Base-by-base conservation (phyloP, 352 stramenopile species). In the Phytophthora pini region DNA sequence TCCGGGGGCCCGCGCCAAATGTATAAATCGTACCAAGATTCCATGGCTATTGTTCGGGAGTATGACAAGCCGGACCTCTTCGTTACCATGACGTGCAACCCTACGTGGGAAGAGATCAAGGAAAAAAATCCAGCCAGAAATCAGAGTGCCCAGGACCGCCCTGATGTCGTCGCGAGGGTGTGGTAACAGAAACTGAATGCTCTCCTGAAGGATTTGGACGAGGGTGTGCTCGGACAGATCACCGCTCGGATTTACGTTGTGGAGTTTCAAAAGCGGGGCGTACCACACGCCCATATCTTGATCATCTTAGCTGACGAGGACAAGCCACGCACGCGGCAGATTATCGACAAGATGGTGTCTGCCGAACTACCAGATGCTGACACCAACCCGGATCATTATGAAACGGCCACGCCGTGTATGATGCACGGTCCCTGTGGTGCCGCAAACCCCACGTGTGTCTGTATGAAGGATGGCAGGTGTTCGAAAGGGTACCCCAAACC, bases 71-170 rank as follows among this genome's bases (percentile, higher is more conserved):
- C 45, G 17, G 45, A 52, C 4, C 9, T n/a, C 6, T 52, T 40
- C 27, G 6, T 44, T 5, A 55, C 31, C 5, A 55, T 32, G 32
- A 55, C 48, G 2, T 55, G 48, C 15, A 55, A 55, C 10, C 48
- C 48, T 4, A 29, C 13, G 7, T 32, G 47, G 27, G 31, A 55
- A 8, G 29, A 55, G 0, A 55, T 43, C 0, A 1, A 22, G 4
- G 45, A 36, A 9, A 51, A 39, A 24, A 50, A 24, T 0, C 44
- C 44, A 0, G 24, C 3, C 3, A 20, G 4, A 0, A 5, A 34
- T 3, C 24, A 26, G 24, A 26, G 24, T 4, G 24, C 24, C 24
- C 24, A 26, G 3, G 24, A 26, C 24, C 24, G 24, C 24, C 24
- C 3, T 3, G 45, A 51, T 5, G 17, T 39, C 12, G 45, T 51